Conservation (phyloP, 2,329 filamentous ascomycete species). For the Magnaporthales sp. region DNA sequence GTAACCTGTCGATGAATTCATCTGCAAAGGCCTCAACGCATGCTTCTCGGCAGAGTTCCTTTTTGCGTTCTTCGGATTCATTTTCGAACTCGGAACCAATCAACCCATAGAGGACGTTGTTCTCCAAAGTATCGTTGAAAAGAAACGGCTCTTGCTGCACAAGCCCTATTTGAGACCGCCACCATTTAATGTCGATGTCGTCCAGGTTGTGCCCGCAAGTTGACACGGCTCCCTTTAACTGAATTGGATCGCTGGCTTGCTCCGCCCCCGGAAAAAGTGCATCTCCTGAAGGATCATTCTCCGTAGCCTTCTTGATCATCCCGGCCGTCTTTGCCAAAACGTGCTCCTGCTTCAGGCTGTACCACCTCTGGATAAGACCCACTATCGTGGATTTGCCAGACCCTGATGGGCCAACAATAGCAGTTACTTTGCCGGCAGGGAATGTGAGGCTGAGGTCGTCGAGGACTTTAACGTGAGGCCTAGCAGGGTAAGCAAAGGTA, state of each 20-base stretch:
- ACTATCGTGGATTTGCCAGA: constrained; percentile 70
- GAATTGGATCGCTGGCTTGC: constrained; percentile 31
- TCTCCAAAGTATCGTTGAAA: constrained; percentile 33
- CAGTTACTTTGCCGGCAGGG: constrained; percentile 57
- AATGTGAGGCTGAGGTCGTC: constrained; percentile 50
- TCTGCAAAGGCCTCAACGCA: constrained; percentile 49
- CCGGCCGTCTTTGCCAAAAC: constrained; percentile 39
- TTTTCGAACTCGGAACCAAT: constrained; percentile 17
- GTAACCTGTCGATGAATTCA: constrained; percentile 40
- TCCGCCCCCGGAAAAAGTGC: constrained; percentile 12
- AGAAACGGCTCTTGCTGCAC: constrained; percentile 25
- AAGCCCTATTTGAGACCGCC: constrained; percentile 36
- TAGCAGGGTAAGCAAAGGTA: constrained; percentile 64
- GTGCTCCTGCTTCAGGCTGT: constrained; percentile 25
- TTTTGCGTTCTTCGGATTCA: constrained; percentile 28
- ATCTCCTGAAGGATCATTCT: constrained; percentile 17
- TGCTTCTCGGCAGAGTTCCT: constrained; percentile 38
- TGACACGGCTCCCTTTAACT: constrained; percentile 42
- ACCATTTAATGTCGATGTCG: constrained; percentile 62
- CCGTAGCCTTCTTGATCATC: constrained; percentile 33
- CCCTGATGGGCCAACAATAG: constrained; percentile 65
- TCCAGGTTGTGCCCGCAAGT: constrained; percentile 62
- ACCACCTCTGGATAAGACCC: constrained; percentile 61
- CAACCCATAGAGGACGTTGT: constrained; percentile 42
- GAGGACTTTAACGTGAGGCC: constrained; percentile 55